Evolutionary conservation across 1,139 yeast genomes (phyloP).

Genomic region (Candida tunisiensis): DNA sequence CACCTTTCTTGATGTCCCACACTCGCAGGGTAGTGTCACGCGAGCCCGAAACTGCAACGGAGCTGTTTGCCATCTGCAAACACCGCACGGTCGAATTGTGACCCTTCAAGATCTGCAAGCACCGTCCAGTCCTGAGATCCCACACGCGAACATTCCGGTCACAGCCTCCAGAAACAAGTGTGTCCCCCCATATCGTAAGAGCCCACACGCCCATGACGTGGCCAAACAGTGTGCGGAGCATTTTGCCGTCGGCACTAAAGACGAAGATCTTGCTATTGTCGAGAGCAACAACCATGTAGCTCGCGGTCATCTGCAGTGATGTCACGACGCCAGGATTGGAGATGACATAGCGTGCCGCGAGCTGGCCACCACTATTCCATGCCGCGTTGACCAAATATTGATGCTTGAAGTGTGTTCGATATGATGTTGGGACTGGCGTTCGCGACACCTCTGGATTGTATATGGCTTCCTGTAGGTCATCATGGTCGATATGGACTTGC

Average conservation of each 20-base stretch:
- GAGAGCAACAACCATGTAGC: constrained; percentile 24
- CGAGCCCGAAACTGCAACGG: constrained; percentile 66
- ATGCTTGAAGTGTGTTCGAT: constrained; percentile 25
- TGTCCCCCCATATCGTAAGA: constrained; percentile 59
- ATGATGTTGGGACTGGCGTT: constrained; percentile 18
- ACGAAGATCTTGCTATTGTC: constrained; percentile 27
- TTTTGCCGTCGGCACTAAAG: constrained; percentile 41
- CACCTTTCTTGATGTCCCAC: constrained; percentile 78
- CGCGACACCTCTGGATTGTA: constrained; percentile 20
- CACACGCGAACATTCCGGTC: constrained; percentile 85
- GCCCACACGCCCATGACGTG: constrained; percentile 99
- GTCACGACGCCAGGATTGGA: constrained; percentile 23
- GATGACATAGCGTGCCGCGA: constrained; percentile 24
- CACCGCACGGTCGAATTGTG: constrained; percentile 90
- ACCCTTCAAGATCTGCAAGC: constrained; percentile 72
- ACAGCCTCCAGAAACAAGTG: constrained; percentile 77
- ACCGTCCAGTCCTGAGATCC: constrained; percentile 60
- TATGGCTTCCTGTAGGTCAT: constrained; percentile 16
- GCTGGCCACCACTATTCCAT: constrained; percentile 24
- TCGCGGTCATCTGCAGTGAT: constrained; percentile 19
- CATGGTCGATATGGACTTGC: constrained; percentile 3
- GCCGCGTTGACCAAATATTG: constrained; percentile 24
- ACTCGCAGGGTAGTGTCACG: constrained; percentile 80
- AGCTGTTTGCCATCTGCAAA: constrained; percentile 49
- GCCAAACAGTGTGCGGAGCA: constrained; percentile 57